Base-by-base conservation (phyloP, 2,329 filamentous ascomycete species). In the Paecilomyces niveus region DNA sequence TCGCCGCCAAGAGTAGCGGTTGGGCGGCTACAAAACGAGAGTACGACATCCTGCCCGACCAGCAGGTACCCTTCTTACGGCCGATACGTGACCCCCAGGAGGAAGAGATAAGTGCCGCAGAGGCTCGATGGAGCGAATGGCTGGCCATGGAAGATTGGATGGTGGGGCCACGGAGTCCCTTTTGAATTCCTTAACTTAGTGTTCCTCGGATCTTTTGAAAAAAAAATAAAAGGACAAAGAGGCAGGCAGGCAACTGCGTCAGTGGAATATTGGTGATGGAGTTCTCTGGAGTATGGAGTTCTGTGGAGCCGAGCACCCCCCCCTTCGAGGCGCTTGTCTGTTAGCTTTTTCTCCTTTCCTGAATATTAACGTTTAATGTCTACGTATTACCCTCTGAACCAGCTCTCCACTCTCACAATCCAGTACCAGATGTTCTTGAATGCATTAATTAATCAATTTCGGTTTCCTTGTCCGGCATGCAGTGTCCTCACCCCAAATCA, bases 121-220 rank as follows among this genome's bases (percentile, higher is more conserved):
- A 97, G 74, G 82, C 83, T 57, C 85, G 82, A 59, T 99, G 94
- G 94, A 95, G 91, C 71, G 87, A 93, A 69, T 97, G 93, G 93
- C 76, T 97, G 39, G 90, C 90, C 7, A 95, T 97, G 90, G 91
- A 96, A 74, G 93, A 97, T 74, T 97, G 93, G 93, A 96, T 96
- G 92, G 79, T 97, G 18, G 92, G 92, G 5, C 87, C 90, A 1
- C 79, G 90, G 18, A 73, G 70, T 68, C 72, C 72, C 54, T 75
- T 69, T 68, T 70, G 59, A 31, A 18, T 29, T 7, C 18, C 13
- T 32, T 54, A 10, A 35, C 39, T 45, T 21, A 45, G n/a, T 45
- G 18, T 21, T 45, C n/a, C 18, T 18, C 15, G n/a, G 39, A 45
- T 45, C 2, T 45, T 45, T 58, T 45, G 10, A 53, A 39, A 29